These are phyloP conservation scores for Hypseocharis bilobata DNA, from an alignment of 441 rosid species.

Conservation along the genomic window DNA sequence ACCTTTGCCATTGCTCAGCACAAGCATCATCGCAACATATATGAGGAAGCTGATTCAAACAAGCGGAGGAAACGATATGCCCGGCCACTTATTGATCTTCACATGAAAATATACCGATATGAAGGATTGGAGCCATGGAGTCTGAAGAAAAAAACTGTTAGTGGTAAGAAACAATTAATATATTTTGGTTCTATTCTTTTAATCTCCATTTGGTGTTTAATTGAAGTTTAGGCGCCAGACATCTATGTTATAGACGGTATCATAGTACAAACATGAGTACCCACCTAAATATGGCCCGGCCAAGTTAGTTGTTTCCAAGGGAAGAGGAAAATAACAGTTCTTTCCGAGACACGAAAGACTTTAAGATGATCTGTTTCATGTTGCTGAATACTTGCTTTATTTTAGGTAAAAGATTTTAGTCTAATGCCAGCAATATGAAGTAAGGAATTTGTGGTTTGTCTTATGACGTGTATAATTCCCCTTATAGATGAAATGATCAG, in stretches of 20 bases:
- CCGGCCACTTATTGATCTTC: conserved; percentile 83
- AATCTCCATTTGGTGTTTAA: not conserved
- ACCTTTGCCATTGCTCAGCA: conserved; percentile 91
- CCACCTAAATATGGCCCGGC: not conserved
- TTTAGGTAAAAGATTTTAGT: too few species aligned
- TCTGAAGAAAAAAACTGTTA: conserved; percentile 48
- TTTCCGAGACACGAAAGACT: not conserved
- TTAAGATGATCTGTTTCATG: not conserved
- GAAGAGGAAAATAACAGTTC: too few species aligned
- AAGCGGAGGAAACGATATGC: conserved; percentile 88
- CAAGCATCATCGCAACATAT: conserved; percentile 71
- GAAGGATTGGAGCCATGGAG: conserved; percentile 95
- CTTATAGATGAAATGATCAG: not conserved
- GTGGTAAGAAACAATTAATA: conserved; percentile 44
- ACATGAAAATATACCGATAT: conserved; percentile 71
- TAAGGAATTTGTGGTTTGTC: not conserved
- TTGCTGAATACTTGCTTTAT: not conserved
- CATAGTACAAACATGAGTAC: not conserved
- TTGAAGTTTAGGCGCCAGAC: not conserved
- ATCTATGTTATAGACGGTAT: not conserved
- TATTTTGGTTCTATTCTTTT: not conserved
- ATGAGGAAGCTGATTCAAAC: conserved; percentile 94
- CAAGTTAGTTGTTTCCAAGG: too few species aligned
- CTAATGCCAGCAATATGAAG: not conserved
- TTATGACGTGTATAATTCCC: too few species aligned